These are phyloP conservation scores for Globisporangium okanoganense DNA, from an alignment of 352 stramenopile species.

Conservation along the genomic window DNA sequence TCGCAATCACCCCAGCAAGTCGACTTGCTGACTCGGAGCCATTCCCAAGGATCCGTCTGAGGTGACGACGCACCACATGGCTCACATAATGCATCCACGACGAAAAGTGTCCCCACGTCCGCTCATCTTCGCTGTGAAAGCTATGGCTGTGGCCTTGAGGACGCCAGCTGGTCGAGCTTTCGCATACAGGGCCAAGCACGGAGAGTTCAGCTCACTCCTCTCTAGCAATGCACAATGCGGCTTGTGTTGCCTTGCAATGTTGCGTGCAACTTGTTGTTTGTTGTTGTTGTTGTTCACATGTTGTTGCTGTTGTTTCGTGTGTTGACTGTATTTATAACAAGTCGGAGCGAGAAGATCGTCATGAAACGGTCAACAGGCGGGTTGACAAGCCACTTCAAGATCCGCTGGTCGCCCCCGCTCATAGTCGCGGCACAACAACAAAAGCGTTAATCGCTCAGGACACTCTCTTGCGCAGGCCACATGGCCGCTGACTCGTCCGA, in stretches of 20 bases:
- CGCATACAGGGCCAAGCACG: background rate
- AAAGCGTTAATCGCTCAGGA: background rate
- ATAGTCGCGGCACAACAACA: background rate
- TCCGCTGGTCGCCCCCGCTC: background rate
- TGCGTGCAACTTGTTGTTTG: background rate
- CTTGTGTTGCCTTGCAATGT: background rate
- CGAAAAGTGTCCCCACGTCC: too few relatives aligned
- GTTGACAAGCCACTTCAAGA: conserved; percentile 6
- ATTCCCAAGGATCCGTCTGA: too few relatives aligned
- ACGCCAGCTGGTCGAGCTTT: background rate
- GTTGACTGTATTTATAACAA: background rate
- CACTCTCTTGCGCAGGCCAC: background rate
- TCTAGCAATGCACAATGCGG: background rate
- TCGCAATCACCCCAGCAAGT: too few relatives aligned
- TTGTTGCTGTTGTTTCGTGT: background rate
- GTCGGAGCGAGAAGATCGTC: background rate
- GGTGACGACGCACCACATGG: too few relatives aligned
- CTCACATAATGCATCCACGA: too few relatives aligned
- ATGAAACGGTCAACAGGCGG: conserved; percentile 1
- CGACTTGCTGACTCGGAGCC: too few relatives aligned
- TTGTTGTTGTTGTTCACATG: background rate
- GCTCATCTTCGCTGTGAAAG: too few relatives aligned
- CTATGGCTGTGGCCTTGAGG: background rate
- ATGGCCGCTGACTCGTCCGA: conserved; percentile 5
- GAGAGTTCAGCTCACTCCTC: background rate